Evolutionary conservation across 176 grass and related monocot species (phyloP), one percentile per base, ranked within the genome.

Genomic region (Dendrocalamus sinicus): DNA sequence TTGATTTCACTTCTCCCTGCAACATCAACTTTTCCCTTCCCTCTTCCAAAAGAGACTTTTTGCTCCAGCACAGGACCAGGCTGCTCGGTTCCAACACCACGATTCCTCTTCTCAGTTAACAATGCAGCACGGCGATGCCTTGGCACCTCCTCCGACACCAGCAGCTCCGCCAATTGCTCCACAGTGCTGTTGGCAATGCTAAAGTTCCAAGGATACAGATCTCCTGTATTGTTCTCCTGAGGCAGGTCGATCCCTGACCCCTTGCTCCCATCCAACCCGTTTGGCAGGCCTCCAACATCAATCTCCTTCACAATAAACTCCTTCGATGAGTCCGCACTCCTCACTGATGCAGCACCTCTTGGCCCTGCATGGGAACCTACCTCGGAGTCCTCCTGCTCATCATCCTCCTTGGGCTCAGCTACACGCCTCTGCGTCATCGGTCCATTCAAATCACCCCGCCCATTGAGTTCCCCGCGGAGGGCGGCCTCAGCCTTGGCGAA

Each of bases 291-390:
- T 41, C 90, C 84, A 13, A 98, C 84, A 61, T 92, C 96, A 44
- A 98, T 98, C 87, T 98, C 96, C 79, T 98, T 99, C 45, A 99
- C 92, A 13, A 99, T 96, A 50, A 91, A 96, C 89, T 99, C 97
- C 76, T 88, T 96, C 0, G 94, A 99, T 0, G 89, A 92, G 68
- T 93, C 97, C 0, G 22, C 86, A 3, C 89, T 90, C 22, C 86
- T 88, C 53, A 80, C 86, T 0, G 83, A 79, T 0, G 87, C 80
- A 6, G 73, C 79, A 2, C 79, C 90, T 72, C 81, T 85, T 0
- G 60, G 83, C 70, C 75, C 84, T 6, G 55, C 73, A 75, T 75
- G 30, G 75, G 83, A 86, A 59, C 79, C 79, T n/a, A n/a, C 79
- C 52, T 86, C 83, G 0, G 62, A 74, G 73, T 6, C 83, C 4